Conservation (phyloP, 345 rosid genomes). For the Durio zibethinus region DNA sequence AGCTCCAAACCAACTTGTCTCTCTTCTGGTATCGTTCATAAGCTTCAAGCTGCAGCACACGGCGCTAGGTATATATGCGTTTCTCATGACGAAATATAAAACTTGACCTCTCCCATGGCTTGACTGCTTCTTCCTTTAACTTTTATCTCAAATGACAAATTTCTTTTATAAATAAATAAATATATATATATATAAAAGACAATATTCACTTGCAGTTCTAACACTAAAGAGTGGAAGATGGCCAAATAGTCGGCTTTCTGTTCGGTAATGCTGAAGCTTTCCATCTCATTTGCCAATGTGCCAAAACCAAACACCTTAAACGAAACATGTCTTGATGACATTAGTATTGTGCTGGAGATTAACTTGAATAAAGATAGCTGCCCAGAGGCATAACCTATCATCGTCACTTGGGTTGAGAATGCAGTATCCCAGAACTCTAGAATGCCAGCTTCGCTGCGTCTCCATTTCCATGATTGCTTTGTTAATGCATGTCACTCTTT, state of each 20-base stretch:
- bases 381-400: constrained; percentile 61
- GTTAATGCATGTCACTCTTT: constrained; percentile 51
- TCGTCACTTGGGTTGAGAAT: constrained; percentile 56
- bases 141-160: neutral
- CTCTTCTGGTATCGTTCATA: neutral
- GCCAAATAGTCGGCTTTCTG: constrained; percentile 6
- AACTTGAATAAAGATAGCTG: constrained; percentile 48
- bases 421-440: constrained; percentile 59
- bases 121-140: constrained; percentile 30
- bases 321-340: constrained; percentile 44
- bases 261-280: constrained; percentile 21
- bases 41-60: constrained; percentile 10
- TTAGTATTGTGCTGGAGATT: constrained; percentile 44
- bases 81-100: constrained; percentile 2
- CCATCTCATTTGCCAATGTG: constrained; percentile 19
- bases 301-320: constrained; percentile 27
- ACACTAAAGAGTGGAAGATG: constrained; percentile 5
- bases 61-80: constrained; percentile 21
- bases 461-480: constrained; percentile 81
- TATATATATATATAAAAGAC: neutral
- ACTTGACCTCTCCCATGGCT: constrained; percentile 24
- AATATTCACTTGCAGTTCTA: neutral
- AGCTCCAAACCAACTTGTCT: no score
- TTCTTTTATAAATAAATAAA: neutral
- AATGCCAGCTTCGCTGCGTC: constrained; percentile 78